Percentiles rank a stretch among this genome's conserved stretches.
These are phyloP conservation scores for Rhodotorula paludigena DNA, from an alignment of 768 basidiomycete genomes.

Conservation along the genomic window DNA sequence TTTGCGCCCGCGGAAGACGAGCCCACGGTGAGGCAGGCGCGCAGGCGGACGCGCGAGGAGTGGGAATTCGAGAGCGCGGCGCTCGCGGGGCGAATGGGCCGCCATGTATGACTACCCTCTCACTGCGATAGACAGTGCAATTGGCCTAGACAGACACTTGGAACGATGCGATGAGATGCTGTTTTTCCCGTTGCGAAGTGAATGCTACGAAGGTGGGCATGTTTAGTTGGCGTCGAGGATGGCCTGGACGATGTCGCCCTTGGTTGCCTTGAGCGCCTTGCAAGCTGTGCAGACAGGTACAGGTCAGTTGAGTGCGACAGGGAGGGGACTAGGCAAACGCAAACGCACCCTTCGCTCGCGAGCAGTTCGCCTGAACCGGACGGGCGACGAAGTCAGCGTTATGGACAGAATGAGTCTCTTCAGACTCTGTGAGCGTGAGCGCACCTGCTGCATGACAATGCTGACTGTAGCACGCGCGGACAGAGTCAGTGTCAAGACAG, in stretches of 20 bases:
- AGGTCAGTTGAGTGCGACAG: not conserved
- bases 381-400: not conserved
- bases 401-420: not conserved
- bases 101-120: no score
- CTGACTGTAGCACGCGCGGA: not conserved
- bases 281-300: not conserved
- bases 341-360: slow-evolving; percentile 68
- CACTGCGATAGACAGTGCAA: no score
- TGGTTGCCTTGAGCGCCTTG: slow-evolving; percentile 22
- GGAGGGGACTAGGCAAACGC: not conserved
- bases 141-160: no score
- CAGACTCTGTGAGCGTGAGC: not conserved
- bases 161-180: not conserved
- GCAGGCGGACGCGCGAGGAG: slow-evolving; percentile 5
- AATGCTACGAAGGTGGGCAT: not conserved
- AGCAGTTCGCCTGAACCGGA: slow-evolving; percentile 74
- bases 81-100: not conserved
- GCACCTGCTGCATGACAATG: slow-evolving; percentile 66
- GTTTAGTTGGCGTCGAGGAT: slow-evolving; percentile 21
- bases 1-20: not conserved
- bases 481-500: slow-evolving; percentile 66
- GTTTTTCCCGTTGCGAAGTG: not conserved
- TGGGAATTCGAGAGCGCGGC: slow-evolving; percentile 2
- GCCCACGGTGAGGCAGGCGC: not conserved
- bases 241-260: slow-evolving; percentile 38